phyloP scores from a whole-genome alignment of 257 asterid species.

The Thymus mandschuricus region DNA sequence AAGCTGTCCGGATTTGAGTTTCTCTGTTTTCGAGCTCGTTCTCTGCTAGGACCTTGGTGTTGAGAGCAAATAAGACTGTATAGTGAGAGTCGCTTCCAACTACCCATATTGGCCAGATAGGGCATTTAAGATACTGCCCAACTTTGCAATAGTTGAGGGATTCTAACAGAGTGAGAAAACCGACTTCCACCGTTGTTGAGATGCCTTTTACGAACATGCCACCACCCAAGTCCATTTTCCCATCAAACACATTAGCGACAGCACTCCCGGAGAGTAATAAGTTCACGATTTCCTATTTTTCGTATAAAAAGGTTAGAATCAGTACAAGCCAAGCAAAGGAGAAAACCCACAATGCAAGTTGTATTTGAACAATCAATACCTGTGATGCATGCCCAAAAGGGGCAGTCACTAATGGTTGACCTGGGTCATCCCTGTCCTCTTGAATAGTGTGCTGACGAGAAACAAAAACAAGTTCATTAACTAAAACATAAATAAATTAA shows the following conservation, averaged over 20 bases:
- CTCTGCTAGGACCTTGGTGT: conserved; percentile 82
- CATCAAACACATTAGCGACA: conserved; percentile 86
- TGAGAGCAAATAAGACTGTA: conserved; percentile 86
- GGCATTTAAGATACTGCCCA: conserved; percentile 82
- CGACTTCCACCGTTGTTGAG: conserved; percentile 80
- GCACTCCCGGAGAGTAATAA: conserved; percentile 88
- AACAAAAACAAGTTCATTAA: background rate
- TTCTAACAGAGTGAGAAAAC: conserved; percentile 90
- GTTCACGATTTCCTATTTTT: conserved; percentile 88
- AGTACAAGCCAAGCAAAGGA: background rate
- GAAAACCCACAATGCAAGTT: conserved; percentile 12
- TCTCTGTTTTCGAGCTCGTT: conserved; percentile 80
- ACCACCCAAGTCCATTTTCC: conserved; percentile 87
- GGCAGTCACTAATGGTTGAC: conserved; percentile 92
- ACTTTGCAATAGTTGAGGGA: conserved; percentile 90
- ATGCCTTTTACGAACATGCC: conserved; percentile 95
- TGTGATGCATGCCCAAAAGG: conserved; percentile 99
- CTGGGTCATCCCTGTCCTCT: conserved; percentile 94
- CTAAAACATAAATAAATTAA: no score
- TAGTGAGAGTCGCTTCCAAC: conserved; percentile 98
- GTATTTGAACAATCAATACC: conserved; percentile 46
- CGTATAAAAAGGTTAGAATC: conserved; percentile 11
- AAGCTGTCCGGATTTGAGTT: conserved; percentile 75
- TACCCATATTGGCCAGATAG: conserved; percentile 98
- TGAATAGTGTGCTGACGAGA: conserved; percentile 42